Conservation (phyloP, 208 protist species). For the Histomonas meleagridis region DNA sequence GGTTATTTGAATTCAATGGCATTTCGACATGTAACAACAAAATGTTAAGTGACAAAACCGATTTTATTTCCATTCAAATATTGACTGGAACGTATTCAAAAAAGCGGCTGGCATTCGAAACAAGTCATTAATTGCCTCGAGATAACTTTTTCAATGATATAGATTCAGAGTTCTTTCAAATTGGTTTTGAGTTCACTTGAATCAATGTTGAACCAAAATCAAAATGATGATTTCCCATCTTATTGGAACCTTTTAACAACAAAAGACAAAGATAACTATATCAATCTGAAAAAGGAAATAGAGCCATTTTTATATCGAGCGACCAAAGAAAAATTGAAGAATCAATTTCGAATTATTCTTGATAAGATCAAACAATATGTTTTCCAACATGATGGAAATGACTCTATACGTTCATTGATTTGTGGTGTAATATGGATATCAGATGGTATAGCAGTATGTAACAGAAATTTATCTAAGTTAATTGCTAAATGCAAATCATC, state of each 20-base stretch:
- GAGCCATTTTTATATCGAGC: not conserved
- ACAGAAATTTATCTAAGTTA: not conserved
- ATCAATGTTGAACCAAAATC: too few relatives aligned
- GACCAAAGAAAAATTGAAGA: not conserved
- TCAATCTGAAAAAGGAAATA: not conserved
- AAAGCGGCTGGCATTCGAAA: too few relatives aligned
- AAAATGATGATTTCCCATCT: too few relatives aligned
- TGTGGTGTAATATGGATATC: slow-evolving; percentile 9
- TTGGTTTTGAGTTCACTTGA: too few relatives aligned
- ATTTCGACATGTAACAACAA: too few relatives aligned
- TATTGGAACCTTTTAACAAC: not conserved
- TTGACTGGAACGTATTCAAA: not conserved
- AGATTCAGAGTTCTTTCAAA: too few relatives aligned
- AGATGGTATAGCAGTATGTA: not conserved
- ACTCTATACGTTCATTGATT: not conserved
- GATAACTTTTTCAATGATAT: too few relatives aligned
- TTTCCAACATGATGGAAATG: not conserved
- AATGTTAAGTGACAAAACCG: not conserved
- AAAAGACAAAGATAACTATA: not conserved
- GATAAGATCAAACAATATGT: not conserved
- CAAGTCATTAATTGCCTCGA: too few relatives aligned
- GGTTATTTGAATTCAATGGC: too few relatives aligned
- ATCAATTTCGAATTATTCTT: not conserved
- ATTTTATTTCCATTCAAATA: not conserved
- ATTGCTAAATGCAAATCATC: not conserved